Conservation (phyloP, 1,284 basidiomycete genomes). For the Ustilago nuda region DNA sequence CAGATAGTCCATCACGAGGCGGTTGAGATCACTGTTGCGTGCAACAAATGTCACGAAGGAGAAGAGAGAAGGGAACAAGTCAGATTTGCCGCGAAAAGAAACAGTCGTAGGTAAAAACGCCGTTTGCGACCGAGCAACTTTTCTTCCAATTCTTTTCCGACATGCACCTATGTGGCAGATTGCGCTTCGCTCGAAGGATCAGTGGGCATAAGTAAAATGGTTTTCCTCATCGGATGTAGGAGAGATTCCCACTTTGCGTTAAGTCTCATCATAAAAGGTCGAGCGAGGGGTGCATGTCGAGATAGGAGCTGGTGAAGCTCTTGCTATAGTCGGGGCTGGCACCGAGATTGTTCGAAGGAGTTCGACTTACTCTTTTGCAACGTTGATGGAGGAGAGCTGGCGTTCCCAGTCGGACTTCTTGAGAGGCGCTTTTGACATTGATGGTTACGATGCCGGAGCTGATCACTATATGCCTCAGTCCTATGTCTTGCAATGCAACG, state of each 20-base stretch:
- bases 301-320: not conserved
- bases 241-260: conserved; percentile 76
- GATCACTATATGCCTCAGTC: not conserved
- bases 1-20: conserved; percentile 97
- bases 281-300: conserved; percentile 25
- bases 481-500: not conserved
- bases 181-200: conserved; percentile 58
- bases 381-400: conserved; percentile 71
- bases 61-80: not conserved
- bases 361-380: conserved; percentile 73
- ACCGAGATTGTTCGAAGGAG: not conserved
- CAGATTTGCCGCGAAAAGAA: not conserved
- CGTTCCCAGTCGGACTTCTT: conserved; percentile 71
- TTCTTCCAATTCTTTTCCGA: not conserved
- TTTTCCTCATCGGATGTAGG: conserved; percentile 72
- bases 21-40: conserved; percentile 83
- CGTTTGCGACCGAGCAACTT: not conserved
- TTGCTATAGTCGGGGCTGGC: conserved; percentile 13
- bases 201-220: conserved; percentile 71
- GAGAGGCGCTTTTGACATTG: conserved; percentile 47
- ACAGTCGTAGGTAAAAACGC: not conserved
- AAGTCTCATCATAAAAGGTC: conserved; percentile 71
- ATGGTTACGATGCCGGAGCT: not conserved
- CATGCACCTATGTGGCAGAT: conserved; percentile 11
- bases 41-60: not conserved